Conservation (phyloP, 2,329 filamentous ascomycete genomes). For the Curvularia verruculosa region DNA sequence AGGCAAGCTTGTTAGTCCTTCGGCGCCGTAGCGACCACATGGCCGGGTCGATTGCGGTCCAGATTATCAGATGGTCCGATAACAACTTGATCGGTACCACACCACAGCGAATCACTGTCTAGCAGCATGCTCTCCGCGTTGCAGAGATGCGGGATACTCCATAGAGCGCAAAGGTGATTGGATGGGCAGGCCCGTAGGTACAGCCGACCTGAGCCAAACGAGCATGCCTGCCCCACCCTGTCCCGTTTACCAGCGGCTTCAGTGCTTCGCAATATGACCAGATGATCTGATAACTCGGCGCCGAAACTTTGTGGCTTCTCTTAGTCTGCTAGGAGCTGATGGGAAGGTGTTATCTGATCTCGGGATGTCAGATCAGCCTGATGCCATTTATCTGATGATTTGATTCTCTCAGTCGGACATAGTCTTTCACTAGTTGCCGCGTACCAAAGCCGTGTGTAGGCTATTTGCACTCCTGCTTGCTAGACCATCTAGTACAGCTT, state of each 20-base stretch:
- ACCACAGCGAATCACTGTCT: slow-evolving; percentile 19
- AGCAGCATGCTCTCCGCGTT: slow-evolving; percentile 4
- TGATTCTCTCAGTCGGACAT: slow-evolving; percentile 6
- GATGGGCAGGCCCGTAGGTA: neutral
- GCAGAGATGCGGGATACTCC: neutral
- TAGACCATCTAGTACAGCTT: slow-evolving; percentile 4
- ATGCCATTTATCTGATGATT: slow-evolving; percentile 7
- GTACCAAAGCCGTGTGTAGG: neutral
- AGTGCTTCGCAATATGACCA: slow-evolving; percentile 4
- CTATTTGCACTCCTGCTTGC: neutral
- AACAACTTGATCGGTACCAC: slow-evolving; percentile 15
- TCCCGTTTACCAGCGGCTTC: slow-evolving; percentile 10
- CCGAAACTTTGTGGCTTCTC: slow-evolving; percentile 9
- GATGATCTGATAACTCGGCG: slow-evolving; percentile 35
- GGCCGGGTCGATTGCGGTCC: slow-evolving; percentile 23
- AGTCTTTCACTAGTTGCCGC: neutral
- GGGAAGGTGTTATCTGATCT: slow-evolving; percentile 33
- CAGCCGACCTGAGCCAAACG: neutral
- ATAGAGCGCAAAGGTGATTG: slow-evolving; percentile 6
- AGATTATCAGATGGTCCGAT: slow-evolving; percentile 44
- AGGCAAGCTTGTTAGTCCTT: slow-evolving; percentile 17
- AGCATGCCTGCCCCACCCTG: slow-evolving; percentile 13
- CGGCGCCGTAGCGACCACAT: slow-evolving; percentile 22
- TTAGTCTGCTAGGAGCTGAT: slow-evolving; percentile 1
- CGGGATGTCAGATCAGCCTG: slow-evolving; percentile 1